Conservation (phyloP, 192 early-diverging fungal genomes). For the Physocladia obscura region DNA sequence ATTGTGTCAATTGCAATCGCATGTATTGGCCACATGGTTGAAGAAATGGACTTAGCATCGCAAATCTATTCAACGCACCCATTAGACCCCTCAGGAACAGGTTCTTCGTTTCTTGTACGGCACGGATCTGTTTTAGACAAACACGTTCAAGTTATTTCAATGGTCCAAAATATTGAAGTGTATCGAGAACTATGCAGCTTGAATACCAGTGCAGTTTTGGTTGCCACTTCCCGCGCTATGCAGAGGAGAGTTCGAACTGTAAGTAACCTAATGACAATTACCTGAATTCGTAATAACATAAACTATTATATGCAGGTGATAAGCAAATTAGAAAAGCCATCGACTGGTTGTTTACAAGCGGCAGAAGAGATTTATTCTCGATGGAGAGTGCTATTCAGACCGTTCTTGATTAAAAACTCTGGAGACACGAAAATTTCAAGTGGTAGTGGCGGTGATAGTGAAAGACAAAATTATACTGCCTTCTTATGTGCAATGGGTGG, state of each 20-base stretch:
- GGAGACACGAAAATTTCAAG: not conserved
- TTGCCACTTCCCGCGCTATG: constrained; percentile 60
- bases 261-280: no score
- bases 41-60: constrained; percentile 66
- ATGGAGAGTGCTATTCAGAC: constrained; percentile 68
- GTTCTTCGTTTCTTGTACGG: no score
- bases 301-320: constrained; percentile 49
- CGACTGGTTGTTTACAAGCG: constrained; percentile 73
- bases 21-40: constrained; percentile 71
- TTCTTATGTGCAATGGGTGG: constrained; percentile 80
- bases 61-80: no score
- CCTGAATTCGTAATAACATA: no score
- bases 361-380: constrained; percentile 80
- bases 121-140: not conserved
- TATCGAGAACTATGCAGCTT: constrained; percentile 62
- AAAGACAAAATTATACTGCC: constrained; percentile 72
- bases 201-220: constrained; percentile 19
- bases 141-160: constrained; percentile 49
- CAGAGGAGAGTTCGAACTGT: constrained; percentile 73
- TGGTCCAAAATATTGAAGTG: constrained; percentile 68
- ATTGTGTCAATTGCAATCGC: constrained; percentile 26
- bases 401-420: not conserved
- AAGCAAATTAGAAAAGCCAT: constrained; percentile 62
- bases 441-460: constrained; percentile 26
- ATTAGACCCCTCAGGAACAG: no score